Evolutionary conservation across 1,284 basidiomycete genomes (phyloP).

Genomic region (Xerocomus subilludens): DNA sequence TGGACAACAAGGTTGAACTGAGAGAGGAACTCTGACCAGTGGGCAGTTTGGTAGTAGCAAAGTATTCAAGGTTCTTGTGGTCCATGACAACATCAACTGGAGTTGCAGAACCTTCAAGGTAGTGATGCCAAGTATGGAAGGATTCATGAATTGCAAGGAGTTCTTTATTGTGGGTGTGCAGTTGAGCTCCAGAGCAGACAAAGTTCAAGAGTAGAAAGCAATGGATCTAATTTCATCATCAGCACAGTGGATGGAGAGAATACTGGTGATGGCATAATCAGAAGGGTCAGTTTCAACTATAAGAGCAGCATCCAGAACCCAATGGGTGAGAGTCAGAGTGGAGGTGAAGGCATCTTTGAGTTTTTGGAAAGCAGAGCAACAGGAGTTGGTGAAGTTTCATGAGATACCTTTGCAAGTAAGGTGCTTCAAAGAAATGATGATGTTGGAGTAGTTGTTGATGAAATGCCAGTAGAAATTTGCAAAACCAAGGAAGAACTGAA

Average conservation of each 20-base stretch:
- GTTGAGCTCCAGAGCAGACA: neutral
- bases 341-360: too few species aligned
- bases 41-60: too few species aligned
- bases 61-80: too few species aligned
- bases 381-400: neutral
- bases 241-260: too few species aligned
- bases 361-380: too few species aligned
- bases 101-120: conserved; percentile 39
- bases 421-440: neutral
- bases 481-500: conserved; percentile 10
- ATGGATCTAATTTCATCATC: too few species aligned
- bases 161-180: conserved; percentile 50
- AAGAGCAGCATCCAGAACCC: too few species aligned
- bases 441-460: neutral
- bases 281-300: too few species aligned
- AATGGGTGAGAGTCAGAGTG: too few species aligned
- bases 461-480: neutral
- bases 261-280: too few species aligned
- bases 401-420: neutral
- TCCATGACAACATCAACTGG: too few species aligned
- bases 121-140: conserved; percentile 32
- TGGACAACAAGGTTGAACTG: neutral
- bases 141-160: conserved; percentile 49
- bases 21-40: too few species aligned
- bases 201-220: neutral